phyloP scores from a whole-genome alignment of 2,329 filamentous ascomycete genomes.

The Aspergillus pseudoviridinutans region DNA sequence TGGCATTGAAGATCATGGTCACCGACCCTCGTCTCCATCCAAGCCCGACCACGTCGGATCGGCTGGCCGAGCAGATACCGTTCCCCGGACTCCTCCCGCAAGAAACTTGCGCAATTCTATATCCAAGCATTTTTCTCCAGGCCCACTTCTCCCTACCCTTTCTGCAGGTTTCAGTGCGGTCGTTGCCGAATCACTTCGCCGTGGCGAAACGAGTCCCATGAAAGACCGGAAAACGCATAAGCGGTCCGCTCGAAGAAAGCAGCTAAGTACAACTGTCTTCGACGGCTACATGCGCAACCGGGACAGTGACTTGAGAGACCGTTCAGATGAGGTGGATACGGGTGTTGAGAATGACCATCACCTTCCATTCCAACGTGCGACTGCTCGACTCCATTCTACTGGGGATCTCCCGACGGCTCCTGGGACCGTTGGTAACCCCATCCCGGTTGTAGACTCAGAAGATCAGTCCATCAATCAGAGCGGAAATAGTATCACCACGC shows the following conservation, averaged over 20 bases:
- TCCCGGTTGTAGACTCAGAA: slow-evolving; percentile 18
- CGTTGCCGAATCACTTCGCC: slow-evolving; percentile 61
- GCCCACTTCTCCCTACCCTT: slow-evolving; percentile 57
- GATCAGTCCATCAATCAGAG: slow-evolving; percentile 7
- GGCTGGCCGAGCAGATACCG: slow-evolving; percentile 23
- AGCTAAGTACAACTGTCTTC: slow-evolving; percentile 22
- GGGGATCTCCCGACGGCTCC: slow-evolving; percentile 17
- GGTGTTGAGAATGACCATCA: slow-evolving; percentile 13
- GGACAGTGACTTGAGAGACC: slow-evolving; percentile 14
- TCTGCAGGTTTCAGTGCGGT: slow-evolving; percentile 59
- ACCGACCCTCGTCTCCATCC: slow-evolving; percentile 16
- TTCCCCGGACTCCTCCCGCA: slow-evolving; percentile 36
- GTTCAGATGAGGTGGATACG: slow-evolving; percentile 17
- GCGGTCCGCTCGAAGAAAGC: slow-evolving; percentile 25
- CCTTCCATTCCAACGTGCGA: slow-evolving; percentile 18
- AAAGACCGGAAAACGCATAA: slow-evolving; percentile 28
- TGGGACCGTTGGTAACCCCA: slow-evolving; percentile 19
- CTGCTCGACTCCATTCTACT: slow-evolving; percentile 25
- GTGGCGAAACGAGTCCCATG: slow-evolving; percentile 46
- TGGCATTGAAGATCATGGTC: slow-evolving; percentile 23
- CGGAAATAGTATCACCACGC: slow-evolving; percentile 15
- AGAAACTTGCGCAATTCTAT: slow-evolving; percentile 45
- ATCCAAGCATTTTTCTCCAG: slow-evolving; percentile 51
- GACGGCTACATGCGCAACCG: slow-evolving; percentile 16
- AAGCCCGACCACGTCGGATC: slow-evolving; percentile 12